phyloP scores from a whole-genome alignment of 2,329 filamentous ascomycete genomes.

The Dryadomyces quercus-mongolicae region DNA sequence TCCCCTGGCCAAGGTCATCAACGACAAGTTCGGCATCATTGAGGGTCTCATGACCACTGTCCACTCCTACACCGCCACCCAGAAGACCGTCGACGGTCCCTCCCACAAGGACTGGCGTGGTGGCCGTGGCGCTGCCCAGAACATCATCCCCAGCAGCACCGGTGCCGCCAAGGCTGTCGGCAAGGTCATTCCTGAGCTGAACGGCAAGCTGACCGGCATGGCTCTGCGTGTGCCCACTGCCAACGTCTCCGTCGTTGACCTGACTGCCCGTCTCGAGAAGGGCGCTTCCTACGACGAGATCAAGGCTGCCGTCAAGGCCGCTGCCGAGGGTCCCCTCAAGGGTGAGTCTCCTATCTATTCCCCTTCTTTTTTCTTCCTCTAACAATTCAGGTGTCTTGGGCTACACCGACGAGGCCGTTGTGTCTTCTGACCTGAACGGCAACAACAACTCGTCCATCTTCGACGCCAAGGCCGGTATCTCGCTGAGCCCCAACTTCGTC shows the following conservation, averaged over 20 bases:
- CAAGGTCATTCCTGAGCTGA: slow-evolving; percentile 96
- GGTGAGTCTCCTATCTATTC: slow-evolving; percentile 41
- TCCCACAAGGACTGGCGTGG: slow-evolving; percentile 99
- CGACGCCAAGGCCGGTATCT: slow-evolving; percentile 98
- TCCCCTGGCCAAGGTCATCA: slow-evolving; percentile 96
- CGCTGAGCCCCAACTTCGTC: slow-evolving; percentile 96
- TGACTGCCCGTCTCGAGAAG: slow-evolving; percentile 93
- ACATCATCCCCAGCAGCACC: slow-evolving; percentile 99
- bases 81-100: slow-evolving; percentile 98
- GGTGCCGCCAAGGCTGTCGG: slow-evolving; percentile 99
- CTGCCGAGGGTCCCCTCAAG: slow-evolving; percentile 73
- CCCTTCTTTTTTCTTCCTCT: not conserved
- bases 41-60: slow-evolving; percentile 99
- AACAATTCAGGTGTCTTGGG: slow-evolving; percentile 57
- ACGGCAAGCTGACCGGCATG: slow-evolving; percentile 99
- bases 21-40: slow-evolving; percentile 95
- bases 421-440: slow-evolving; percentile 89
- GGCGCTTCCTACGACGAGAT: slow-evolving; percentile 77
- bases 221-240: slow-evolving; percentile 96
- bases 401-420: slow-evolving; percentile 95
- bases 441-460: slow-evolving; percentile 94
- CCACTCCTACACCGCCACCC: slow-evolving; percentile 99
- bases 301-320: slow-evolving; percentile 83
- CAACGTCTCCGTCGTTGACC: slow-evolving; percentile 98
- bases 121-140: slow-evolving; percentile 96